phyloP scores from a whole-genome alignment of 768 basidiomycete genomes.

The Naganishia randhawae region DNA sequence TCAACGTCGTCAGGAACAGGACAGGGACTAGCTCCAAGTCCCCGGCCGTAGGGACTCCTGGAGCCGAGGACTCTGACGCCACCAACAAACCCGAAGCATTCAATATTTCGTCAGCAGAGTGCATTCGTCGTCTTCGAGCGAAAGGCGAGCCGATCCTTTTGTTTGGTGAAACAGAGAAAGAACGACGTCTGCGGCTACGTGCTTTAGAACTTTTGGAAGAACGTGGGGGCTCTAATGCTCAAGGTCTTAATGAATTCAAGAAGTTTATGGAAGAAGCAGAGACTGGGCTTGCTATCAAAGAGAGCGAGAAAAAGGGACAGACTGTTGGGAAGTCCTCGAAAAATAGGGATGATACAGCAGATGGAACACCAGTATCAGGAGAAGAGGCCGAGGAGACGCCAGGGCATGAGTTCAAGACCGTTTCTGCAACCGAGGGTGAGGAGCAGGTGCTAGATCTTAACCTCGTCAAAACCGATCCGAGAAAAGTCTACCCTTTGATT shows the following conservation, averaged over 20 bases:
- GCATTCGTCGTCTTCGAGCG: slow-evolving; percentile 75
- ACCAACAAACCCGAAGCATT: slow-evolving; percentile 54
- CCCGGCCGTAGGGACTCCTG: slow-evolving; percentile 34
- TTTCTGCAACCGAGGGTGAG: slow-evolving; percentile 31
- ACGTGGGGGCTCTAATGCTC: slow-evolving; percentile 36
- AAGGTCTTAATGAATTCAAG: slow-evolving; percentile 81
- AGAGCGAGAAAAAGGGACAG: slow-evolving; percentile 49
- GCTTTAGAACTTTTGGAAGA: slow-evolving; percentile 95
- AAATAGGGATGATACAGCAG: slow-evolving; percentile 12
- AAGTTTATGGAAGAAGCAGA: slow-evolving; percentile 53
- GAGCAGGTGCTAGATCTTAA: slow-evolving; percentile 69
- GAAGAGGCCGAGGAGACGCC: slow-evolving; percentile 13
- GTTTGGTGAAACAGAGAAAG: slow-evolving; percentile 94
- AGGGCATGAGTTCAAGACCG: not conserved
- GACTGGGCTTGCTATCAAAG: slow-evolving; percentile 57
- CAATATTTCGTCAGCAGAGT: slow-evolving; percentile 91
- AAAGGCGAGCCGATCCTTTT: slow-evolving; percentile 93
- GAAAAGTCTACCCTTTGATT: slow-evolving; percentile 92
- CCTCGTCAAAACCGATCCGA: slow-evolving; percentile 82
- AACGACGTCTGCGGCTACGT: slow-evolving; percentile 78
- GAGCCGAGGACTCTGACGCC: not conserved
- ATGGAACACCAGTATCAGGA: slow-evolving; percentile 23
- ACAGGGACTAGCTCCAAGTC: slow-evolving; percentile 30
- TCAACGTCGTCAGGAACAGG: slow-evolving; percentile 29
- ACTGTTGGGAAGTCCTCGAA: not conserved